Base-by-base conservation (phyloP, 2,329 filamentous ascomycete species). In the Pyrenochaeta sp. region DNA sequence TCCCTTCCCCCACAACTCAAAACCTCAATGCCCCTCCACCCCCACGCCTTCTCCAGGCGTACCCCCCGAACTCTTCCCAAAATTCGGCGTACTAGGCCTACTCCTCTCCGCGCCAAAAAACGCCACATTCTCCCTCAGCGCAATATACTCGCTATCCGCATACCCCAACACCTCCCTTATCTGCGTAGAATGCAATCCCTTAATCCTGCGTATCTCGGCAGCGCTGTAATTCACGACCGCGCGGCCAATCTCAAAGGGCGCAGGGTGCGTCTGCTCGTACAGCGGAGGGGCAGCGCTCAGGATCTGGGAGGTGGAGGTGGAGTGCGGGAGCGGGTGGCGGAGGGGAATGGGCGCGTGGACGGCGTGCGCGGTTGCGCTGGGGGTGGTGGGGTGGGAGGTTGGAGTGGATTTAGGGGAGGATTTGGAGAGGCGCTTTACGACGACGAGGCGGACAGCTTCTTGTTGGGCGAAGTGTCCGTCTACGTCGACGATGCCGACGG, bases 141-240 rank as follows among this genome's bases (percentile, higher is more conserved):
- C 92, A 27, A 97, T 88, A 73, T 97, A 96, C 73, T 97, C 91
- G 63, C 88, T 95, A 68, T 96, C 92, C 14, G 90, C 90, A 72
- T 96, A 99, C 3, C 93, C 94, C 21, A 99, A 75, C 30, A 94
- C 76, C 7, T 81, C 79, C 34, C 85, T 79, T 52, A 99, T 96
- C 67, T 96, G 88, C 5, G 80, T 82, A 65, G 91, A 96, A 67
- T 88, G 85, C 54, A 88, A 78, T 1, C 94, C 94, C 74, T 88
- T 90, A 66, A 99, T 96, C 36, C 88, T 78, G 44, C 78, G 75
- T 49, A 99, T 91, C 72, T 99, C 93, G 1, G 80, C 77, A 1
- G 89, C 85, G n/a, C 89, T 88, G 68, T 97, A 99, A 72, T 97
- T 96, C 44, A 96, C 91, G 35, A 99, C 75, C 3, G 90, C 92